Evolutionary conservation across 75 land plant genomes (phyloP).

Genomic region (Cupressus sempervirens): DNA sequence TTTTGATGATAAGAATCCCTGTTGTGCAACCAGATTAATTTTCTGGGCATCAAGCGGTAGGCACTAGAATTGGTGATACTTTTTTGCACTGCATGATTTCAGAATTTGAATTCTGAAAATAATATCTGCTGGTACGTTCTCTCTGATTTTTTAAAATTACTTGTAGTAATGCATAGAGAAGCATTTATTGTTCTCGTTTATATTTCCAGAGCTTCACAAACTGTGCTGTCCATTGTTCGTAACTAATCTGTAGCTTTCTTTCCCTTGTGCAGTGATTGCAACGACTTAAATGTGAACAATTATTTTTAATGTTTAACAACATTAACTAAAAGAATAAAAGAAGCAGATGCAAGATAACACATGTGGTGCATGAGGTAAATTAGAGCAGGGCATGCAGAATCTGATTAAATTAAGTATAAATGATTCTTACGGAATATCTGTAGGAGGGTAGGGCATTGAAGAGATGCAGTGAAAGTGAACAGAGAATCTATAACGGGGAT

Average conservation of each 20-base stretch:
- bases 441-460: not conserved
- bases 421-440: not conserved
- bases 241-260: not conserved
- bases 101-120: not conserved
- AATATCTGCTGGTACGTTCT: not conserved
- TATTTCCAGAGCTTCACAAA: not conserved
- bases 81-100: not conserved
- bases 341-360: conserved; percentile 6
- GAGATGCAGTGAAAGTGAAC: not conserved
- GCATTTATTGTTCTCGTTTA: not conserved
- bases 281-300: not conserved
- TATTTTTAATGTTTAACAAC: not conserved
- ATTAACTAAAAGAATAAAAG: not conserved
- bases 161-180: not conserved
- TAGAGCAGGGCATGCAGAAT: not conserved
- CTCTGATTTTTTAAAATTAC: not conserved
- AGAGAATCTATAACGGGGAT: not conserved
- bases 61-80: not conserved
- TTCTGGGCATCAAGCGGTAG: conserved; percentile 3
- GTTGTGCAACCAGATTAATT: not conserved
- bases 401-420: not conserved
- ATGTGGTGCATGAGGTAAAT: not conserved
- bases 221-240: not conserved
- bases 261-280: conserved; percentile 4
- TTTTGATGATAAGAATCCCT: not conserved